These are phyloP conservation scores for Trifolium dubium DNA, from an alignment of 306 rosid genomes.

Conservation along the genomic window DNA sequence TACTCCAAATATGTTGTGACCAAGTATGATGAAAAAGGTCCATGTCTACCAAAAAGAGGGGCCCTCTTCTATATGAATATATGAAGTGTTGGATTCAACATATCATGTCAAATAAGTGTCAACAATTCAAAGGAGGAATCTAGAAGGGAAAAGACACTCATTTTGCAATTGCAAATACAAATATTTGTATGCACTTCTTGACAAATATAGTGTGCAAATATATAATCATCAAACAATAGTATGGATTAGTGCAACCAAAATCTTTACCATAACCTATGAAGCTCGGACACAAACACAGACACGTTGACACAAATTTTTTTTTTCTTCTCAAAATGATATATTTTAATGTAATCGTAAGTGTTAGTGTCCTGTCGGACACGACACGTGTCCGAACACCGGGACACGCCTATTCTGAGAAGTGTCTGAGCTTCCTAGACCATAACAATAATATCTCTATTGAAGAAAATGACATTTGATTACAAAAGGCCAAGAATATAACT, in stretches of 20 bases:
- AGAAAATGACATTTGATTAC: conserved; percentile 18
- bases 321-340: no score
- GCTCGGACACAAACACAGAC: no score
- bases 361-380: no score
- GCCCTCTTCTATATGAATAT: conserved; percentile 26
- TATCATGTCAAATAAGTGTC: conserved; percentile 29
- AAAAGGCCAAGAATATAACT: conserved; percentile 36
- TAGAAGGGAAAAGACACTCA: conserved; percentile 45
- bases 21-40: conserved; percentile 35
- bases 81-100: conserved; percentile 17
- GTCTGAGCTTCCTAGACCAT: no score
- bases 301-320: no score
- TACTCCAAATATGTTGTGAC: background rate
- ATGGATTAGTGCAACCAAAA: conserved; percentile 16
- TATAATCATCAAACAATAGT: conserved; percentile 29
- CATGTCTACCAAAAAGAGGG: conserved; percentile 23
- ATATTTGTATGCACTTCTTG: conserved; percentile 34
- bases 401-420: no score
- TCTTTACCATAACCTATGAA: background rate
- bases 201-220: conserved; percentile 36
- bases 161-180: conserved; percentile 6
- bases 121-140: conserved; percentile 41
- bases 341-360: no score
- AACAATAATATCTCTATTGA: background rate
- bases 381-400: no score